phyloP scores from a whole-genome alignment of 1,284 basidiomycete genomes.

The Crucibulum parvulum region DNA sequence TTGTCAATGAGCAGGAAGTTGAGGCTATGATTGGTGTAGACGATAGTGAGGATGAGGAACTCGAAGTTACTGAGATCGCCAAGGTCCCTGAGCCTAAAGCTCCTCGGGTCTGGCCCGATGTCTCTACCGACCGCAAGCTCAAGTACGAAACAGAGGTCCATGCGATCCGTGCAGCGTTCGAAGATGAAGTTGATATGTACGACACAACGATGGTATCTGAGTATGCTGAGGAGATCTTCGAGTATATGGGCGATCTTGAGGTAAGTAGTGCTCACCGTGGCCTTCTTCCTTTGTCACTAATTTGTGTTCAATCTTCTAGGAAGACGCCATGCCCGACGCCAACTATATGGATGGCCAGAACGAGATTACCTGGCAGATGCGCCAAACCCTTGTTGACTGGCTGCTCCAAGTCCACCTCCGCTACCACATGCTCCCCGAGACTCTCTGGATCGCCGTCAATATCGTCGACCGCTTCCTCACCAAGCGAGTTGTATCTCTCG shows the following conservation, averaged over 20 bases:
- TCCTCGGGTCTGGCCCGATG: constrained; percentile 72
- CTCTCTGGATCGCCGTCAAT: constrained; percentile 98
- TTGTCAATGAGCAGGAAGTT: constrained; percentile 60
- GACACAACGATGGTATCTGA: constrained; percentile 99
- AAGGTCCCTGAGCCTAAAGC: constrained; percentile 37
- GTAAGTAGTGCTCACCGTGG: constrained; percentile 46
- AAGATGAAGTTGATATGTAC: constrained; percentile 84
- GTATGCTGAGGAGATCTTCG: constrained; percentile 97
- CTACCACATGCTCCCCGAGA: constrained; percentile 98
- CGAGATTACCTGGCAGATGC: constrained; percentile 97
- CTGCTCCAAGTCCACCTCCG: constrained; percentile 96
- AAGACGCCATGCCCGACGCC: constrained; percentile 89
- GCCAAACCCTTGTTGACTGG: constrained; percentile 97
- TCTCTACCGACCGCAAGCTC: constrained; percentile 63
- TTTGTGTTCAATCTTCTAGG: constrained; percentile 49
- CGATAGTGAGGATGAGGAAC: constrained; percentile 51
- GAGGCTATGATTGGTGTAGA: constrained; percentile 62
- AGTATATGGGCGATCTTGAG: constrained; percentile 94
- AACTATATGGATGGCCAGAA: constrained; percentile 96
- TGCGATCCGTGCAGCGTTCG: constrained; percentile 74
- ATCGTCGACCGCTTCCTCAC: constrained; percentile 98
- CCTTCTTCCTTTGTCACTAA: background rate
- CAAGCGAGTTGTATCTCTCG: constrained; percentile 88
- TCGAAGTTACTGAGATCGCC: constrained; percentile 30
- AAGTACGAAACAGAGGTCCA: constrained; percentile 67